Evolutionary conservation across 1,284 basidiomycete genomes (phyloP), one percentile per base, ranked within the genome.

Genomic region (Schizopora paradoxa): DNA sequence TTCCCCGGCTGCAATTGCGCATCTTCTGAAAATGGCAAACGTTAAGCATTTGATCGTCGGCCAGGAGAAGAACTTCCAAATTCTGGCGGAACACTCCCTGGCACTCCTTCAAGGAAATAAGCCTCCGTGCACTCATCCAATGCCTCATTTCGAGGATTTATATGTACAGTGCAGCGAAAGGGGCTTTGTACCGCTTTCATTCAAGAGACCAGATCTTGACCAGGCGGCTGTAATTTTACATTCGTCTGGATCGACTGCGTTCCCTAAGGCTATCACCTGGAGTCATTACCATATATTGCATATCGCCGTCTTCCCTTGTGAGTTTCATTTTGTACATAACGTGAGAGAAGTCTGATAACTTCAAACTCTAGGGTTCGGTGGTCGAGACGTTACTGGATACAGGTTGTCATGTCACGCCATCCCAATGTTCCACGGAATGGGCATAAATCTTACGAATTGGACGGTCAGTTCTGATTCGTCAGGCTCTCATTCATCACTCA

Each of bases 201-300:
- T 38, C 35, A 10, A 22, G 19, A n/a, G 36, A 29, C 4, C 19
- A 45, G 19, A 31, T 2, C 5, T 29, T 35, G 28, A 41, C 39
- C 29, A 42, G 16, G 22, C 36, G 14, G 11, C 18, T 25, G 13
- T 26, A 25, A 39, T 25, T 39, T 16, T 32, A 27, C 40, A 45
- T 36, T 26, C 34, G 27, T 21, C 18, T 62, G 63, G 65, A 3
- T 63, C 63, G 3, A 65, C 62, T 1, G 54, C 62, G 3, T 64
- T 63, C 45, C 65, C 65, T 3, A 67, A 66, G 47, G 58, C 60
- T 0, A 61, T 67, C 13, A 27, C 32, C 1, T 45, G 58, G 3
- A 55, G 52, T 23, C 51, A 61, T 38, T 53, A 52, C 1, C 53
- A 53, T 16, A 41, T 62, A 5, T 27, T 58, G 13, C 54, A 64